Evolutionary conservation across 192 early-diverging fungal genomes (phyloP).

Genomic region (Podila clonocystis): DNA sequence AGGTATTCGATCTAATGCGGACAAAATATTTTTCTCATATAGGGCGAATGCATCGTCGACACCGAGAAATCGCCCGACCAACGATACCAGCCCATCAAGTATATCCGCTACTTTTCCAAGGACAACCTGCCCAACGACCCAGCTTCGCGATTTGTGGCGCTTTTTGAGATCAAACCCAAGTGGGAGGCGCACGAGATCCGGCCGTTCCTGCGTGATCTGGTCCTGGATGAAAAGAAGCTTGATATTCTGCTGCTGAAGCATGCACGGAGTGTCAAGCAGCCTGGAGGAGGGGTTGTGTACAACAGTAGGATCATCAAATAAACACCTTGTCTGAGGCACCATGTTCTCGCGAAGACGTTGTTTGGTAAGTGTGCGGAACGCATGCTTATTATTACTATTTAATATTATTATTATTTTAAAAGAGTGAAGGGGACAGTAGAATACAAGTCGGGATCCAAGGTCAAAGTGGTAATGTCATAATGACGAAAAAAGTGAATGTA

Average conservation of each 20-base stretch:
- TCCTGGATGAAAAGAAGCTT: slow-evolving; percentile 55
- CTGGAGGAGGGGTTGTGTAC: slow-evolving; percentile 46
- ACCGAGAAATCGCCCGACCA: slow-evolving; percentile 20
- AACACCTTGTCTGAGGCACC: not conserved
- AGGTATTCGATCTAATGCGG: no score
- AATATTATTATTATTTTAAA: no score
- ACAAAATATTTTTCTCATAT: not conserved
- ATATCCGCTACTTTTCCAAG: slow-evolving; percentile 54
- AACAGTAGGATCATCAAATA: slow-evolving; percentile 54
- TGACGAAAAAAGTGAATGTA: not conserved
- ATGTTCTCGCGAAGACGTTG: no score
- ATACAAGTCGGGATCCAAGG: no score
- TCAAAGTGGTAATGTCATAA: not conserved
- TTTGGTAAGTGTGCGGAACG: not conserved
- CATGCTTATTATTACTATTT: no score
- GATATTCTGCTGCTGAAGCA: slow-evolving; percentile 58
- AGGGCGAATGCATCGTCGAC: slow-evolving; percentile 45
- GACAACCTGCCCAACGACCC: slow-evolving; percentile 53
- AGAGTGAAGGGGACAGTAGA: no score
- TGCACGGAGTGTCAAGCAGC: slow-evolving; percentile 54
- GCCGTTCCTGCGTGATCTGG: slow-evolving; percentile 59
- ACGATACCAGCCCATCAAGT: slow-evolving; percentile 11
- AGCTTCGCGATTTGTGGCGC: slow-evolving; percentile 48
- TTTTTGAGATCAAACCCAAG: slow-evolving; percentile 54
- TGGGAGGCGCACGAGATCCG: slow-evolving; percentile 59